Conservation (phyloP, 192 early-diverging fungal genomes). For the Coemansia sp. region DNA sequence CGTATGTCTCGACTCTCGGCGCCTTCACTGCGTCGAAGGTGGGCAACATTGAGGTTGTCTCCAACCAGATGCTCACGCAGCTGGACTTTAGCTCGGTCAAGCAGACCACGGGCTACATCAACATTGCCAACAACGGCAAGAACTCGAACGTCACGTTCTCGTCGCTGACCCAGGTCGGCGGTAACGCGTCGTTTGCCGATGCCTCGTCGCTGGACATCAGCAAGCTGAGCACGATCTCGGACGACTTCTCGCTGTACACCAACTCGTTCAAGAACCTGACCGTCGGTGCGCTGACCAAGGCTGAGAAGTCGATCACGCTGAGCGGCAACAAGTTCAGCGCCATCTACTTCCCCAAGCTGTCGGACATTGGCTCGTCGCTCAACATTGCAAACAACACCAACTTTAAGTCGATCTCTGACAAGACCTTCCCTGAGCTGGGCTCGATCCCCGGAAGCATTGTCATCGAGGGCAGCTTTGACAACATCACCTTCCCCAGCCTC, state of each 20-base stretch:
- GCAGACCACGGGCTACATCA: constrained; percentile 47
- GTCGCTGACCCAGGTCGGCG: constrained; percentile 50
- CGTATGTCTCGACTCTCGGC: constrained; percentile 40
- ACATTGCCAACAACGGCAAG: constrained; percentile 57
- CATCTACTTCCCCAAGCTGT: constrained; percentile 56
- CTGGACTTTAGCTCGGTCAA: constrained; percentile 53
- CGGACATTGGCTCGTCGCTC: constrained; percentile 58
- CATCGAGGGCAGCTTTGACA: constrained; percentile 58
- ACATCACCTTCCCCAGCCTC: constrained; percentile 54
- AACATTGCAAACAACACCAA: constrained; percentile 63
- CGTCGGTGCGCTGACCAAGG: constrained; percentile 41
- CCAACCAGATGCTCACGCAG: constrained; percentile 52
- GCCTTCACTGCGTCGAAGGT: constrained; percentile 36
- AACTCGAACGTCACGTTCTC: constrained; percentile 45
- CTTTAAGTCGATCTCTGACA: constrained; percentile 46
- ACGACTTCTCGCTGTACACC: constrained; percentile 59
- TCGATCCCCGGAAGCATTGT: constrained; percentile 59
- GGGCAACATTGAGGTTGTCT: constrained; percentile 53
- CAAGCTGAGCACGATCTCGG: constrained; percentile 44
- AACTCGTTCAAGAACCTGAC: constrained; percentile 55
- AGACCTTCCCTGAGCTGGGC: constrained; percentile 54
- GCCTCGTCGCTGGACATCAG: constrained; percentile 43
- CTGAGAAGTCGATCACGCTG: constrained; percentile 57
- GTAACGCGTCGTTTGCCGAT: constrained; percentile 60
- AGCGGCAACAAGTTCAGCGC: constrained; percentile 56